Evolutionary conservation across 805 yeast species (phyloP), one percentile per base, ranked within the genome.

Genomic region (Yarrowia sp.): DNA sequence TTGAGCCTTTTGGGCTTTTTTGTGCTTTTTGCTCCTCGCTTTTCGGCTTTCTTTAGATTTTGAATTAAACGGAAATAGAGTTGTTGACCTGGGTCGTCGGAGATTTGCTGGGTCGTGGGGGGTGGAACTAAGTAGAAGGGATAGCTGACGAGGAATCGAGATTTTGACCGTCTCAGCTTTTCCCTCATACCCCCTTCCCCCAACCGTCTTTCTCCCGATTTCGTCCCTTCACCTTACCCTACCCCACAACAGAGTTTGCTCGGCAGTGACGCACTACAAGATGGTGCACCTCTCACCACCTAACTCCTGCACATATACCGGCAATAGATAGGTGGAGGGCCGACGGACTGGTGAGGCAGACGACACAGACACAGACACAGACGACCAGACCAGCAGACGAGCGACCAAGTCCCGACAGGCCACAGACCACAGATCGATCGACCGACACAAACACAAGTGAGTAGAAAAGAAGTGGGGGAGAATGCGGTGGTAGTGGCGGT

Each of bases 251-350:
- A 59, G 46, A 45, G 52, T 59, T 59, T 42, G 52, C 52, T 59
- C 52, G 65, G 65, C 52, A 43, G 52, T 3, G 65, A 45, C 65
- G 50, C 52, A 59, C 65, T 59, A 35, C 65, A 43, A 45, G 52
- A 59, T 45, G 65, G 65, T 43, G 65, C 65, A 59, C 65, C 48
- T 52, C 49, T 59, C 65, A 56, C 63, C 52, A 59, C 65, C 42
- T 43, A 35, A 26, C 42, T 43, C 52, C 65, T 43, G 65, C 65
- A 59, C 65, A 59, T 45, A 59, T 59, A 43, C 52, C 52, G 65
- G 65, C 65, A 59, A 59, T 59, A 59, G 65, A 59, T 59, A 59
- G 65, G 65, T 45, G 65, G 65, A 59, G 65, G 65, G 65, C 65
- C 65, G 52, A 59, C 65, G 50, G 50, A 59, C 52, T 45, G 65